phyloP scores from a whole-genome alignment of 164 flowering plant species.

The Berberis vulgaris region DNA sequence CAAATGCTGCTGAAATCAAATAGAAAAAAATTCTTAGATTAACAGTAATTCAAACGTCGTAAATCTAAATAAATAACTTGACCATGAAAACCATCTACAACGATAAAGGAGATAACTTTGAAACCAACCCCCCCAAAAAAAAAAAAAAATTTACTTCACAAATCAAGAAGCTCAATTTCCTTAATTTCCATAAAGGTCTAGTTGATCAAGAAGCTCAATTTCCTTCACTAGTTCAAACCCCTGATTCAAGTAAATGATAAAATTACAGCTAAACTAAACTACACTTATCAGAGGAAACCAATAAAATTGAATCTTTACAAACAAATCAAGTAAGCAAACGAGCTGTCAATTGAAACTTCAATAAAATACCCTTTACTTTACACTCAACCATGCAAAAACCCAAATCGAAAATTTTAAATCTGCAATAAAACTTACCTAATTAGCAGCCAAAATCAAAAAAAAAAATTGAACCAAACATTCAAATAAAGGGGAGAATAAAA shows the following conservation, averaged over 20 bases:
- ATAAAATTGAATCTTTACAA: not conserved
- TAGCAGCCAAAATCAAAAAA: not conserved
- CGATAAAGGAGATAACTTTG: too few species aligned
- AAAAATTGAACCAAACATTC: not conserved
- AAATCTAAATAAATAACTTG: too few species aligned
- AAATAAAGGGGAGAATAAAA: not conserved
- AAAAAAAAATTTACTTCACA: too few species aligned
- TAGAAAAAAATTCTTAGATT: too few species aligned
- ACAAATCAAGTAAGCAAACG: not conserved
- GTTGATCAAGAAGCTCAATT: too few species aligned
- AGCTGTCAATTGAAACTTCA: not conserved
- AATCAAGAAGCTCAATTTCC: too few species aligned
- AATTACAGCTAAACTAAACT: not conserved
- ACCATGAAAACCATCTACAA: too few species aligned
- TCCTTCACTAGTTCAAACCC: not conserved
- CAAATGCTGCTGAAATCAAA: too few species aligned
- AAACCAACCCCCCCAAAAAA: too few species aligned
- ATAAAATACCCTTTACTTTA: not conserved
- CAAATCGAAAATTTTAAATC: slow-evolving; percentile 8
- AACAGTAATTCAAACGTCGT: too few species aligned
- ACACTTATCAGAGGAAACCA: not conserved
- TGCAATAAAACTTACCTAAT: not conserved
- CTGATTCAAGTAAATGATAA: not conserved
- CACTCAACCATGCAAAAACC: not conserved
- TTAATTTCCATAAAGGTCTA: too few species aligned